Conservation (phyloP, 2,329 filamentous ascomycete species). For the Hypomyces rosellus region DNA sequence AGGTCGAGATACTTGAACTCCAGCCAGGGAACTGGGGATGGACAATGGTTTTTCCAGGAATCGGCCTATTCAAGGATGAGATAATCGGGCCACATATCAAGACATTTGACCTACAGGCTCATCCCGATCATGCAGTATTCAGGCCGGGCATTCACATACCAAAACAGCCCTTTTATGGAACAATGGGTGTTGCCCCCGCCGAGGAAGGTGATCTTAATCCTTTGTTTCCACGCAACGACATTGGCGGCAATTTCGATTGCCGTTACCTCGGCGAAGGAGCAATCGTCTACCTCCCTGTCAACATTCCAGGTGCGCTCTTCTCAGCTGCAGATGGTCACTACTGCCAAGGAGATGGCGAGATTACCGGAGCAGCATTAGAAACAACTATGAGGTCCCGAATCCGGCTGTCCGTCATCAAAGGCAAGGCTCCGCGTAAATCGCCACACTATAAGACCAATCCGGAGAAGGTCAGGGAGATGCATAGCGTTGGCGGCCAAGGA, state of each 20-base stretch:
- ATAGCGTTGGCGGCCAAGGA: conserved; percentile 1
- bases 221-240: conserved; percentile 41
- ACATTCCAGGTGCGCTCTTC: conserved; percentile 44
- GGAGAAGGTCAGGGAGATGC: conserved; percentile 2
- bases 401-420: conserved; percentile 42
- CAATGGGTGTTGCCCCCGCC: conserved; percentile 44
- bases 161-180: conserved; percentile 45
- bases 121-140: conserved; percentile 32
- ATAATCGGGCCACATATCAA: conserved; percentile 38
- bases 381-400: conserved; percentile 44
- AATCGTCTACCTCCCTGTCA: conserved; percentile 42
- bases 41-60: conserved; percentile 43
- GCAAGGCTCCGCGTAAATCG: conserved; percentile 37
- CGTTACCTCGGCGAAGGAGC: conserved; percentile 41
- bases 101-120: conserved; percentile 32
- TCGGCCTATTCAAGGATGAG: conserved; percentile 44
- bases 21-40: conserved; percentile 42
- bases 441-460: conserved; percentile 39
- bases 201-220: conserved; percentile 39
- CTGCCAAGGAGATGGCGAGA: conserved; percentile 48
- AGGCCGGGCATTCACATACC: conserved; percentile 42
- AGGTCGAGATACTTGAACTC: conserved; percentile 43
- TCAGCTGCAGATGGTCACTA: conserved; percentile 50
- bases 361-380: conserved; percentile 52
- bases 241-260: conserved; percentile 51